Percentiles rank a stretch among this genome's conserved stretches.
Conservation (phyloP, 768 basidiomycete species). For the Boletus huronensis region DNA sequence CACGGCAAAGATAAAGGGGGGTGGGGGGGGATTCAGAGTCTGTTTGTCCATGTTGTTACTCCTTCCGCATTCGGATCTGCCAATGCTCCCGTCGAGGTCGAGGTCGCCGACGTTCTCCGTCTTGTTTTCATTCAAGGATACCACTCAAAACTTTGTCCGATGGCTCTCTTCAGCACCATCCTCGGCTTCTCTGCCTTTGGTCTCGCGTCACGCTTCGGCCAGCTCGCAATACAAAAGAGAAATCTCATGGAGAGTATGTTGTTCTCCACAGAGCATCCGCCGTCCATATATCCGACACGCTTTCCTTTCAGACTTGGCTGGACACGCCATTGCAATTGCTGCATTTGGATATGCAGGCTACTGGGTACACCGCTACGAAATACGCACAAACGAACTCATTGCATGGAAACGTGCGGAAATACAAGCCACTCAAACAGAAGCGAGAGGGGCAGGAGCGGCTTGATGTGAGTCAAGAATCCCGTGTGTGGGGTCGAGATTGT, state of each 20-base stretch:
- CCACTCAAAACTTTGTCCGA: slow-evolving; percentile 22
- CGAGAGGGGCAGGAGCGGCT: slow-evolving; percentile 17
- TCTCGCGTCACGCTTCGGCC: slow-evolving; percentile 78
- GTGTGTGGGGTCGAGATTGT: not conserved
- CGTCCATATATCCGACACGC: not conserved
- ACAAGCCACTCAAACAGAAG: slow-evolving; percentile 34
- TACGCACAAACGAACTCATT: slow-evolving; percentile 56
- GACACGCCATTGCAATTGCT: slow-evolving; percentile 65
- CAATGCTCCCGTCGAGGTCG: not conserved
- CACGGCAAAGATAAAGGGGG: not conserved
- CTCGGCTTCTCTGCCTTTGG: slow-evolving; percentile 81
- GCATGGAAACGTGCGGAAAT: slow-evolving; percentile 63
- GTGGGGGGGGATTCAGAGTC: no score
- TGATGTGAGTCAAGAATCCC: slow-evolving; percentile 13
- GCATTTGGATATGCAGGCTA: slow-evolving; percentile 74
- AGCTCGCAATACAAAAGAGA: slow-evolving; percentile 81
- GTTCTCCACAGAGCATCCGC: not conserved
- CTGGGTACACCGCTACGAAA: slow-evolving; percentile 67
- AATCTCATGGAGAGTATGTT: slow-evolving; percentile 77
- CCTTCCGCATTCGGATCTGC: slow-evolving; percentile 14
- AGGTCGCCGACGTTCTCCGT: slow-evolving; percentile 9
- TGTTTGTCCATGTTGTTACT: slow-evolving; percentile 26
- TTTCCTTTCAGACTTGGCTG: slow-evolving; percentile 56
- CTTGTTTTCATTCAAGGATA: not conserved
- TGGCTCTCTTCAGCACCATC: slow-evolving; percentile 66